Percentiles rank a stretch among this genome's conserved stretches.
These are phyloP conservation scores for Elaeagnus macrophylla DNA, from an alignment of 306 rosid species.

Conservation along the genomic window DNA sequence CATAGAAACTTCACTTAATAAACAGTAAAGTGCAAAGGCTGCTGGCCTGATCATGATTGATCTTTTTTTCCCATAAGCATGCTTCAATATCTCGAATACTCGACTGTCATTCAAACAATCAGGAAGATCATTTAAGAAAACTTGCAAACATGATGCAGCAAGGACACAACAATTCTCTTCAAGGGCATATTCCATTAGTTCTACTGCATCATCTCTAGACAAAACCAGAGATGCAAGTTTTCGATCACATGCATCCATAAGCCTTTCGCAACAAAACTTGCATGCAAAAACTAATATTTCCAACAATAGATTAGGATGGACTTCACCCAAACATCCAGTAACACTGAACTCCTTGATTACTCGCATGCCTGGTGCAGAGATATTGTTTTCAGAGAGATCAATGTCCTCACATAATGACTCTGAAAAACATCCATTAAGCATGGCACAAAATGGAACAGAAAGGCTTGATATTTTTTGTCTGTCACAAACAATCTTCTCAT, in stretches of 20 bases:
- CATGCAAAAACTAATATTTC: constrained; percentile 74
- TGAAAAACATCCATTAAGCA: constrained; percentile 80
- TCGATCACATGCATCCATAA: constrained; percentile 72
- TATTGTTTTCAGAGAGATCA: constrained; percentile 68
- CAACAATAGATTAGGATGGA: constrained; percentile 56
- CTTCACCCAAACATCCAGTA: constrained; percentile 47
- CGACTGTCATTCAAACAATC: constrained; percentile 51
- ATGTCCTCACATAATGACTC: constrained; percentile 65
- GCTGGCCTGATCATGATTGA: constrained; percentile 65
- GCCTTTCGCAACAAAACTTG: constrained; percentile 70
- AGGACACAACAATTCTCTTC: constrained; percentile 61
- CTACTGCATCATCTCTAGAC: constrained; percentile 69
- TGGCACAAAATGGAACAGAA: constrained; percentile 72
- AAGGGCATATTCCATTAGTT: constrained; percentile 71
- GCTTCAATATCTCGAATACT: constrained; percentile 54
- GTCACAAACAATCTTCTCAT: constrained; percentile 70
- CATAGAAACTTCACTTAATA: constrained; percentile 71
- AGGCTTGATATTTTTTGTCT: constrained; percentile 73
- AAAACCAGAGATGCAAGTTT: constrained; percentile 62
- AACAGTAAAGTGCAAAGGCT: constrained; percentile 66
- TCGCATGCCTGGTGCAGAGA: constrained; percentile 69
- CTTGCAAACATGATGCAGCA: constrained; percentile 75
- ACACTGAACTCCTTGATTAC: constrained; percentile 55
- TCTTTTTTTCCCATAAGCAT: constrained; percentile 50
- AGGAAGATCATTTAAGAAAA: constrained; percentile 64